phyloP scores from a whole-genome alignment of 192 early-diverging fungal species.

The Chytriomyces confervae region DNA sequence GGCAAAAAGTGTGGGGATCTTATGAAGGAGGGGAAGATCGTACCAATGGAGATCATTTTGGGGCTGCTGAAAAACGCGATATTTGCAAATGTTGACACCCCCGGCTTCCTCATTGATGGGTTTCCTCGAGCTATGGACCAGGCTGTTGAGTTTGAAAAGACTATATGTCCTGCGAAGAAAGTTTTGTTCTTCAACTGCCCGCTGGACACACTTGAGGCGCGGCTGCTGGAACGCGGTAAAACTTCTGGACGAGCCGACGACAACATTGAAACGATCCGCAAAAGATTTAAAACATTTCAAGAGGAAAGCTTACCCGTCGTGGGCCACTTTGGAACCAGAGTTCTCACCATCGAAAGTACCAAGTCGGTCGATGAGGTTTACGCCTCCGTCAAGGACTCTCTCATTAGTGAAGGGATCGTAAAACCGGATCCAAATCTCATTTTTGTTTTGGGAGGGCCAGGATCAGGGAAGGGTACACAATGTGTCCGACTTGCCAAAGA shows the following conservation, averaged over 20 bases:
- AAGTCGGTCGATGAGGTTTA: slow-evolving; percentile 23
- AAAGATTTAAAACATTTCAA: slow-evolving; percentile 59
- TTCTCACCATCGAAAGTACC: slow-evolving; percentile 12
- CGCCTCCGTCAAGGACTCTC: not conserved
- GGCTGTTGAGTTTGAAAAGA: slow-evolving; percentile 55
- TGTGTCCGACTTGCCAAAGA: slow-evolving; percentile 80
- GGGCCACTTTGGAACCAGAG: slow-evolving; percentile 42
- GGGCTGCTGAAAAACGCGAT: slow-evolving; percentile 45
- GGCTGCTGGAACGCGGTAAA: slow-evolving; percentile 61
- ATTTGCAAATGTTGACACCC: slow-evolving; percentile 33
- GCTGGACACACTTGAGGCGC: slow-evolving; percentile 49
- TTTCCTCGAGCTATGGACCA: slow-evolving; percentile 62
- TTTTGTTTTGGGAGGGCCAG: slow-evolving; percentile 55
- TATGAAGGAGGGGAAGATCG: slow-evolving; percentile 91
- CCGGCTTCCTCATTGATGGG: slow-evolving; percentile 56
- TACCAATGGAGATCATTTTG: slow-evolving; percentile 65
- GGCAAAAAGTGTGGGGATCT: slow-evolving; percentile 81
- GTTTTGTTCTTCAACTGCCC: slow-evolving; percentile 59
- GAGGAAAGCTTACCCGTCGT: slow-evolving; percentile 55
- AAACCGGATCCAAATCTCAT: slow-evolving; percentile 38
- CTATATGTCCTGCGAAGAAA: slow-evolving; percentile 40
- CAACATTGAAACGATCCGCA: slow-evolving; percentile 60
- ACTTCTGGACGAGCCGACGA: slow-evolving; percentile 61
- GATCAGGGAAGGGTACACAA: slow-evolving; percentile 81
- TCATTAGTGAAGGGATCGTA: not conserved